phyloP scores from a whole-genome alignment of 305 asterid genomes.

The Stenogyne calaminthoides region DNA sequence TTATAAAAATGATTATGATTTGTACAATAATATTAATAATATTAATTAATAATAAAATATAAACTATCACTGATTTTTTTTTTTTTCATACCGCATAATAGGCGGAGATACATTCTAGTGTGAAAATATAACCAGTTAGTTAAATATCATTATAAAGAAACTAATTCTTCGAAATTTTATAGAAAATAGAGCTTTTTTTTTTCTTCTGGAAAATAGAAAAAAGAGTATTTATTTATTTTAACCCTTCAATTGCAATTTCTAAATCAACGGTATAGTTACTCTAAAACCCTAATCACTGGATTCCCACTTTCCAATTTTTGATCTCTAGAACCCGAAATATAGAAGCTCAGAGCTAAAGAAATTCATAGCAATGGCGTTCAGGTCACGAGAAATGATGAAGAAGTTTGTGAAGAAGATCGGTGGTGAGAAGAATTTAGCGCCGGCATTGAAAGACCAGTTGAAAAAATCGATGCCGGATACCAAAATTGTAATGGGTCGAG shows the following conservation, averaged over 20 bases:
- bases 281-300: conserved; percentile 33
- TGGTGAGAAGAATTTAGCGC: conserved; percentile 77
- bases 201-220: no score
- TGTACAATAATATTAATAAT: no score
- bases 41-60: no score
- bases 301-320: not conserved
- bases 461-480: conserved; percentile 63
- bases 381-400: conserved; percentile 88
- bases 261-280: not conserved
- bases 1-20: no score
- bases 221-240: no score
- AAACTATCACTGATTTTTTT: no score
- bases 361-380: conserved; percentile 62
- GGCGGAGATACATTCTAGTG: no score
- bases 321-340: not conserved
- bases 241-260: not conserved
- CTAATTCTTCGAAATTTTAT: no score
- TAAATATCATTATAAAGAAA: no score
- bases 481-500: conserved; percentile 89
- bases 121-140: no score
- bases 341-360: not conserved
- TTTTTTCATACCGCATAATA: no score
- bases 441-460: conserved; percentile 64
- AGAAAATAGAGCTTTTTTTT: no score
- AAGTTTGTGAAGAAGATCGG: conserved; percentile 77